Conservation (phyloP, 768 basidiomycete genomes). For the Pleurotus platypus region DNA sequence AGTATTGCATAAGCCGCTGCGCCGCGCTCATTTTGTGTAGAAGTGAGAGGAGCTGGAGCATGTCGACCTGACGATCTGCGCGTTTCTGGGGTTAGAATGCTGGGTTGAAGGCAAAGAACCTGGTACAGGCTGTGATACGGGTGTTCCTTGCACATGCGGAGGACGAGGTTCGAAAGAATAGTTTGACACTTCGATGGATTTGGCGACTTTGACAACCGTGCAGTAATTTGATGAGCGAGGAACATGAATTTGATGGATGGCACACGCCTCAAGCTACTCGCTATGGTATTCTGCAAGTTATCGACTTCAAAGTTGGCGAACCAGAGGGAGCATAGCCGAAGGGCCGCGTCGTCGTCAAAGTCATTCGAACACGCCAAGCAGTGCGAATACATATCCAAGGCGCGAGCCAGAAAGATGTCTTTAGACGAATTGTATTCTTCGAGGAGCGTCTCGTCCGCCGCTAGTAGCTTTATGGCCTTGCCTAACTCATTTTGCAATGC, state of each 20-base stretch:
- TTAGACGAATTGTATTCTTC: conserved; percentile 52
- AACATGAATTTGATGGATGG: conserved; percentile 90
- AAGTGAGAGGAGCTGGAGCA: conserved; percentile 22
- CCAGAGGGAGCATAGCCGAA: conserved; percentile 89
- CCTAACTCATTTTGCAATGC: conserved; percentile 20
- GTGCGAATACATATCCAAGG: conserved; percentile 83
- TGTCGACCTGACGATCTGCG: conserved; percentile 47
- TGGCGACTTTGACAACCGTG: conserved; percentile 64
- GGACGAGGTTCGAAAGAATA: conserved; percentile 59
- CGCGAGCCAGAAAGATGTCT: conserved; percentile 63
- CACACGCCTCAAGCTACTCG: conserved; percentile 47
- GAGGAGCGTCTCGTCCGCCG: conserved; percentile 46
- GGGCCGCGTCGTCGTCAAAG: conserved; percentile 74
- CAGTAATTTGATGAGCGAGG: conserved; percentile 89
- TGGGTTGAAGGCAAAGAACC: conserved; percentile 66
- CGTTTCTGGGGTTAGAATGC: conserved; percentile 14
- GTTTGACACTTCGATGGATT: conserved; percentile 40
- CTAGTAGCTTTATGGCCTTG: conserved; percentile 30
- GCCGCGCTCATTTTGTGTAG: conserved; percentile 55
- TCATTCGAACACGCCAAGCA: conserved; percentile 67
- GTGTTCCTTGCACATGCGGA: conserved; percentile 83
- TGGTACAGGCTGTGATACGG: conserved; percentile 94
- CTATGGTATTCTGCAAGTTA: conserved; percentile 37
- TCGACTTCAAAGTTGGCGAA: conserved; percentile 78
- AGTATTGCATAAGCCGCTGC: conserved; percentile 65